Percentiles rank a stretch among this genome's conserved stretches.
phyloP scores from a whole-genome alignment of 2,329 filamentous ascomycete genomes.

The Penicillium sp. region DNA sequence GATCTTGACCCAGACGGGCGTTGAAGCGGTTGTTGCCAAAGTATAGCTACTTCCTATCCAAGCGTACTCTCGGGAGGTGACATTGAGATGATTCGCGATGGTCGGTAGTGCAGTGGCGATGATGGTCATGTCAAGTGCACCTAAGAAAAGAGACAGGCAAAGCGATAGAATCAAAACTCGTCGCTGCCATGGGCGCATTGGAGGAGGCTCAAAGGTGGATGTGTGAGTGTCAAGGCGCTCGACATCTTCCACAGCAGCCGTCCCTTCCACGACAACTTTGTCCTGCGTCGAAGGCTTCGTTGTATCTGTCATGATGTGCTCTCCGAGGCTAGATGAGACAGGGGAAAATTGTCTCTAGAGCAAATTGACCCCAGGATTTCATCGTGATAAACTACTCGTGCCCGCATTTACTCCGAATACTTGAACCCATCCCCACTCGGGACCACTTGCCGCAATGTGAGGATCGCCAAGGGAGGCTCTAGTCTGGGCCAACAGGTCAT shows the following conservation, averaged over 20 bases:
- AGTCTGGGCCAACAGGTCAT: background rate
- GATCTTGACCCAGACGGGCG: conserved; percentile 38
- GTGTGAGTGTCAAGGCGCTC: background rate
- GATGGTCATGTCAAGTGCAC: background rate
- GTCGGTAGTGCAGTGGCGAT: conserved; percentile 22
- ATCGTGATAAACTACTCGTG: too few relatives aligned
- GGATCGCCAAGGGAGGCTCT: background rate
- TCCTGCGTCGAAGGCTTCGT: background rate
- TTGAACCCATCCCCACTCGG: background rate
- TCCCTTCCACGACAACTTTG: background rate
- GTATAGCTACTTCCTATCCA: conserved; percentile 37
- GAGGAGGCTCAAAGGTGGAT: background rate
- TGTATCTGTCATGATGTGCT: background rate
- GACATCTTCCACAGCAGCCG: background rate
- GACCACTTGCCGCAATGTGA: conserved; percentile 1
- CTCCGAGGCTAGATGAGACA: background rate
- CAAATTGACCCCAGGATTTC: background rate
- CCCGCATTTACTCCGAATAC: too few relatives aligned
- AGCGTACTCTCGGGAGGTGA: conserved; percentile 30
- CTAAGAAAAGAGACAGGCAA: background rate
- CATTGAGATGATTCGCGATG: conserved; percentile 28
- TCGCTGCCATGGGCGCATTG: background rate
- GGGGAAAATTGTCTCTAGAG: background rate
- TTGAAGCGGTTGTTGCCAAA: conserved; percentile 32
- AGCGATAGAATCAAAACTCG: background rate